These are phyloP conservation scores for Drechmeria coniospora DNA, from an alignment of 2,329 filamentous ascomycete species.

Conservation along the genomic window DNA sequence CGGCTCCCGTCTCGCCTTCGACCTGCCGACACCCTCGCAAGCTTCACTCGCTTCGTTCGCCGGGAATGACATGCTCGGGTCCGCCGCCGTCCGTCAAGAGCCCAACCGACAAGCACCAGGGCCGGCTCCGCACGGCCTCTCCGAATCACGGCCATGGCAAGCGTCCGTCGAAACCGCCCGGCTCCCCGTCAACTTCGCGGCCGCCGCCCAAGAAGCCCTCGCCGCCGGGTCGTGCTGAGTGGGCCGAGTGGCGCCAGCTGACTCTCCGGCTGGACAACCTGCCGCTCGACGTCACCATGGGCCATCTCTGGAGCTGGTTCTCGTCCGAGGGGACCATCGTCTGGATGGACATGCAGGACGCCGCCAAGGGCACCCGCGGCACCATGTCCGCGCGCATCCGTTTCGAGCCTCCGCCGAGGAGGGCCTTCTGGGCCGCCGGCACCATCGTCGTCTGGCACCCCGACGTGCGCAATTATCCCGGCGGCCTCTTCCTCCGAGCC, in stretches of 20 bases:
- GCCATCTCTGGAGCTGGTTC: constrained; percentile 37
- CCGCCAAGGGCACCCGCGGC: constrained; percentile 3
- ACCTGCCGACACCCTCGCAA: constrained; percentile 12
- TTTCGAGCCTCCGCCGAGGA: constrained; percentile 41
- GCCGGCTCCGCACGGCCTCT: no score
- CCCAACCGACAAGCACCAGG: no score
- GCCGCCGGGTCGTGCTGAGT: no score
- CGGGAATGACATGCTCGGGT: no score
- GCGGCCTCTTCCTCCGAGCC: constrained; percentile 8
- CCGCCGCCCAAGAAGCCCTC: no score
- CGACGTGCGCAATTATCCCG: constrained; percentile 7
- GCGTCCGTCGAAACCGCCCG: no score
- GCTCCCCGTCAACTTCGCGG: no score
- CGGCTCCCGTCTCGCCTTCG: no score
- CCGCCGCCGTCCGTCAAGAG: no score
- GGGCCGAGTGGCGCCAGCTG: constrained; percentile 19
- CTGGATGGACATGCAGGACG: constrained; percentile 39
- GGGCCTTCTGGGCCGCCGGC: constrained; percentile 32
- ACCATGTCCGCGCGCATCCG: constrained; percentile 26
- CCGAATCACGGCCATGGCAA: no score
- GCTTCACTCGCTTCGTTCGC: constrained; percentile 10
- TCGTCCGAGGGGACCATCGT: constrained; percentile 33
- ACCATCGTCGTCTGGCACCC: constrained; percentile 13
- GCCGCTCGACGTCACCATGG: constrained; percentile 19
- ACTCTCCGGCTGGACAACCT: constrained; percentile 18